Evolutionary conservation across 2,329 filamentous ascomycete genomes (phyloP).

Genomic region (Verticillium longisporum): DNA sequence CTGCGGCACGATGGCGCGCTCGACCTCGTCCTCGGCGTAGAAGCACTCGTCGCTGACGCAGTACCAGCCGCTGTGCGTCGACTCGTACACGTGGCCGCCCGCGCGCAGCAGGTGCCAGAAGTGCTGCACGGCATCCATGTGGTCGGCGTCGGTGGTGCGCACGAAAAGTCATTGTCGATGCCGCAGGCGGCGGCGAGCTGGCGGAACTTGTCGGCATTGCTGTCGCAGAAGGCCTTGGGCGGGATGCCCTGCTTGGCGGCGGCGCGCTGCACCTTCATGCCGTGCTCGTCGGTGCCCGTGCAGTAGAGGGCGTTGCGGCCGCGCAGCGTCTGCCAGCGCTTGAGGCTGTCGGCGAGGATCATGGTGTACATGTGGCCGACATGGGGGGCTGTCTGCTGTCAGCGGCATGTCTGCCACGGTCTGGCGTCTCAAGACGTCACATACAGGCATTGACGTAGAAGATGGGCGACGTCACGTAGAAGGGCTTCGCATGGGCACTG

Average conservation of each 20-base stretch:
- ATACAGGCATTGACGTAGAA: conserved; percentile 97
- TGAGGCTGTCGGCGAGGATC: conserved; percentile 83
- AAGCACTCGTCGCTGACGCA: conserved; percentile 95
- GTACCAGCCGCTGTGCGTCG: conserved; percentile 92
- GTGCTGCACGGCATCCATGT: conserved; percentile 78
- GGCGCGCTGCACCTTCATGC: conserved; percentile 92
- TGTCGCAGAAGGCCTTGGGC: conserved; percentile 83
- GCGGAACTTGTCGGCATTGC: conserved; percentile 72
- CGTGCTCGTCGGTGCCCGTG: conserved; percentile 96
- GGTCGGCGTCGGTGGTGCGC: conserved; percentile 78
- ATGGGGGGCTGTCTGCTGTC: conserved; percentile 65
- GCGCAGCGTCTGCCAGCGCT: conserved; percentile 79
- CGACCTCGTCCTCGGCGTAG: conserved; percentile 72
- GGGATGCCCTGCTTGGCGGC: conserved; percentile 63
- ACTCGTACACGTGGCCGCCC: conserved; percentile 72
- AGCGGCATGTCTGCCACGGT: background rate
- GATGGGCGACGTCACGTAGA: conserved; percentile 93
- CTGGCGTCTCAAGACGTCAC: conserved; percentile 10
- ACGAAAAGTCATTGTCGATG: conserved; percentile 82
- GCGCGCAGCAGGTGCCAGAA: conserved; percentile 81
- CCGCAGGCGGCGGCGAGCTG: conserved; percentile 63
- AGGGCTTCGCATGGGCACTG: conserved; percentile 57
- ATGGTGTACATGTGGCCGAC: conserved; percentile 93
- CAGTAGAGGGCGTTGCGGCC: conserved; percentile 66
- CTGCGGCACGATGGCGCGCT: conserved; percentile 66